A percentile compares a stretch with the other conserved stretches of the same genome.
phyloP scores from a whole-genome alignment of 1,284 basidiomycete species.

The Ustilago sp. region DNA sequence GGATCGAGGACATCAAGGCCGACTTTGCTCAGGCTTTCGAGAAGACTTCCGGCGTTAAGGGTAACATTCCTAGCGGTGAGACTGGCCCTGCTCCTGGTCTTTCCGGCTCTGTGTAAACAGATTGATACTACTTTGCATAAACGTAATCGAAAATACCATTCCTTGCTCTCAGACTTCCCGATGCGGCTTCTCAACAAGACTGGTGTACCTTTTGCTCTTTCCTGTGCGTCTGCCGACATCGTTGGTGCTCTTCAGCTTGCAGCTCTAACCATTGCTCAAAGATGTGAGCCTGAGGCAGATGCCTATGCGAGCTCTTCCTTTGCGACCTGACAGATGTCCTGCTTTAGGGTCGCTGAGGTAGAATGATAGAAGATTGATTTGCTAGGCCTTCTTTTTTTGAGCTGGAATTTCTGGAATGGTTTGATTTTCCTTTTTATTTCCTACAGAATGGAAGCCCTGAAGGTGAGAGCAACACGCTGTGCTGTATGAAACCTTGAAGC shows the following conservation, averaged over 20 bases:
- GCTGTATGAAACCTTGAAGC: background rate
- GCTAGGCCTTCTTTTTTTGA: background rate
- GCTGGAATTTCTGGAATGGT: background rate
- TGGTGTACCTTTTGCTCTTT: background rate
- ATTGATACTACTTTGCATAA: background rate
- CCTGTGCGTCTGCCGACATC: background rate
- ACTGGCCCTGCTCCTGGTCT: conserved; percentile 55
- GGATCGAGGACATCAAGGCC: conserved; percentile 78
- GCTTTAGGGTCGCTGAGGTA: too few species aligned
- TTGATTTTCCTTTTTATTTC: background rate
- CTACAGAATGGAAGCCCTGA: background rate
- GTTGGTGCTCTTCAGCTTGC: conserved; percentile 5
- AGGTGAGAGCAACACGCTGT: background rate
- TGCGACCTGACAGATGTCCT: too few species aligned
- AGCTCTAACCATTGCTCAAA: background rate
- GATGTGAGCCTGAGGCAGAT: background rate
- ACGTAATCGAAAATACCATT: background rate
- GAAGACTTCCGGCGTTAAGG: conserved; percentile 49
- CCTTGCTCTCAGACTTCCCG: background rate
- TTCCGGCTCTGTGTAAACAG: conserved; percentile 47
- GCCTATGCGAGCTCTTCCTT: too few species aligned
- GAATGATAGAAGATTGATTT: too few species aligned
- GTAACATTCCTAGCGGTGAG: conserved; percentile 36
- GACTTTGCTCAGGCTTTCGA: conserved; percentile 80
- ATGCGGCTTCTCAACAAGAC: conserved; percentile 28